Base-by-base conservation (phyloP, 192 early-diverging fungal genomes). In the Cetraspora pellucida region DNA sequence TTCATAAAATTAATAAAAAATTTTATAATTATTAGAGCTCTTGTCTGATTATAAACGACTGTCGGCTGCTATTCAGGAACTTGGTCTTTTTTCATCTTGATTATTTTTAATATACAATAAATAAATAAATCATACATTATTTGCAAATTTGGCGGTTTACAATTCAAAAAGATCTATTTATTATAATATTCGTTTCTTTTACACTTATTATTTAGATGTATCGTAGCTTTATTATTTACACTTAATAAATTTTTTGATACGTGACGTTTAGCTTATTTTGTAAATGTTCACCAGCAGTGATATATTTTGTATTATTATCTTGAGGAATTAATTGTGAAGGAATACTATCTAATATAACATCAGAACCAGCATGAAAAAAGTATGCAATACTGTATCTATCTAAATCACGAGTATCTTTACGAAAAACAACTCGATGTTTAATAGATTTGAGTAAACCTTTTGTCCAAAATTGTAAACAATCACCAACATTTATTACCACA, bases 401-500 rank as follows among this genome's bases (percentile, higher is more conserved):
- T 27, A 70, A 60, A 46, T 83, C 50, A 10, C 78, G 68, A 37
- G 88, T 85, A 65, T 89, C 84, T 10, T 85, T 84, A 11, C 84
- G 79, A 70, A 87, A 86, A 25, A 80, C 76, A 11, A 91, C 90
- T 5, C 90, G 84, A 69, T 91, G 90, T 50, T 79, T 84, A 11
- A 89, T 91, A 0, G 89, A 90, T 79, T 86, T 86, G 27, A 88
- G 82, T 47, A 89, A 68, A 10, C 87, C 87, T 25, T 79, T 81
- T n/a, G 89, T 90, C 90, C 90, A 91, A 77, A 81, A 81, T 70
- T 91, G 85, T 59, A 91, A 77, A 54, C 85, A 84, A 70, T 91
- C 90, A 6, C 80, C 89, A 63, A 89, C 82, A 71, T 91, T 91
- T 47, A 93, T 84, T 58, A 92, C 74, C 19, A 90, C 80, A 4